Percentiles rank a stretch among this genome's conserved stretches.
Evolutionary conservation across 2,329 filamentous ascomycete genomes (phyloP).

Genomic region (Colletotrichum cereale): DNA sequence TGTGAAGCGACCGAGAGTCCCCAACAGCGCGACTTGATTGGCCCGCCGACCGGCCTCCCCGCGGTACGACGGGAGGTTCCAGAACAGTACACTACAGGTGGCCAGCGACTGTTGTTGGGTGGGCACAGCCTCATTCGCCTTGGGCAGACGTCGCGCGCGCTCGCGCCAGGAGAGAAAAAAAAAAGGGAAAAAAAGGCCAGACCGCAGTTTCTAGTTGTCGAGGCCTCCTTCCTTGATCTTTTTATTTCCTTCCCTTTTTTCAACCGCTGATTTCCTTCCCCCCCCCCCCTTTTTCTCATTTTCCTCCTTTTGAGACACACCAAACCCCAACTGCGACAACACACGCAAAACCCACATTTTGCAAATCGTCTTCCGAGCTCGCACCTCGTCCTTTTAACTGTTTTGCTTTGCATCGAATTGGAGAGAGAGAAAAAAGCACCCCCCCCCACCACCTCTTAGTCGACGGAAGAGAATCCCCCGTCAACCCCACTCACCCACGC

Average conservation of each 20-base stretch:
- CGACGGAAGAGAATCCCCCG: no score
- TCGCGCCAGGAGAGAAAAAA: background rate
- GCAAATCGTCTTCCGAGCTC: slow-evolving; percentile 1
- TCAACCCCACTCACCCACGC: no score
- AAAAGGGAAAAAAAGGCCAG: slow-evolving; percentile 24
- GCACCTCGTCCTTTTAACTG: background rate
- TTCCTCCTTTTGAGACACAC: background rate
- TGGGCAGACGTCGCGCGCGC: slow-evolving; percentile 19
- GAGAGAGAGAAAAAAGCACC: background rate
- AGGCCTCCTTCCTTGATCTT: background rate
- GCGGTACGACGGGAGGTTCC: slow-evolving; percentile 14
- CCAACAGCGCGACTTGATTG: slow-evolving; percentile 11
- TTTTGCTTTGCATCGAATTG: background rate
- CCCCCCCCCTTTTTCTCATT: background rate
- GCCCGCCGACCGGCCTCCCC: background rate
- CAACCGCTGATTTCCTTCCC: background rate
- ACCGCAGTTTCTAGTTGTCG: slow-evolving; percentile 9
- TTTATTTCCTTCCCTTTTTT: background rate
- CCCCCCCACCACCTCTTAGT: no score
- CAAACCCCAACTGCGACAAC: background rate
- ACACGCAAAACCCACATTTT: background rate
- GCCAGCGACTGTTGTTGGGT: background rate
- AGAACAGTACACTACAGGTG: slow-evolving; percentile 13
- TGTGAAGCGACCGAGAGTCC: slow-evolving; percentile 31
- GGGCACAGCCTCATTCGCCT: slow-evolving; percentile 26